Conservation (phyloP, 306 rosid species). For the Boehmeria nivea region DNA sequence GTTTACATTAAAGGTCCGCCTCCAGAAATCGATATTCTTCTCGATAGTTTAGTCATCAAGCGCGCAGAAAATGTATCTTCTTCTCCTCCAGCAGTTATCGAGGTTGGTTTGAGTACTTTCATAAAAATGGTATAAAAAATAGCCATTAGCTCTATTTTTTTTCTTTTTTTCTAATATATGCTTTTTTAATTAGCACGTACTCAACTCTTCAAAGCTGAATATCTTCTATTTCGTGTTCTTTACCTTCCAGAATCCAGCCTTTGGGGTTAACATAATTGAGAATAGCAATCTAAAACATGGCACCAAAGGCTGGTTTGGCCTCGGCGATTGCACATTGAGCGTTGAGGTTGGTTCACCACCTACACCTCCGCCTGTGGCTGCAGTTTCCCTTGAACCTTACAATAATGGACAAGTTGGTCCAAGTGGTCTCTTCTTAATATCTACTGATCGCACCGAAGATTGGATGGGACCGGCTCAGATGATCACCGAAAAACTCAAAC, state of each 20-base stretch:
- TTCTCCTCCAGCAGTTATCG: too few species aligned
- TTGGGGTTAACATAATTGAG: conserved; percentile 67
- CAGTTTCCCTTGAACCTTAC: conserved; percentile 69
- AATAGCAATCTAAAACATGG: conserved; percentile 62
- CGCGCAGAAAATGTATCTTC: too few species aligned
- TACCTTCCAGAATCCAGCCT: too few species aligned
- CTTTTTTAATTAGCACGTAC: too few species aligned
- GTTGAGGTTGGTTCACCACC: conserved; percentile 68
- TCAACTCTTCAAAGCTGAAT: too few species aligned
- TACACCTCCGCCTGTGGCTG: conserved; percentile 80
- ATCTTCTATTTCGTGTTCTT: too few species aligned
- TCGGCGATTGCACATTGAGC: conserved; percentile 64
- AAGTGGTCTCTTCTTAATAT: conserved; percentile 59
- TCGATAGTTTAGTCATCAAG: too few species aligned
- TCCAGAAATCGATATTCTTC: too few species aligned
- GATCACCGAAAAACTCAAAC: conserved; percentile 61
- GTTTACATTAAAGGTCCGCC: too few species aligned
- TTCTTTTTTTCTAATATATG: conserved; percentile 15
- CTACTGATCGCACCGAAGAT: conserved; percentile 72
- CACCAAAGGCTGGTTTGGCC: conserved; percentile 71
- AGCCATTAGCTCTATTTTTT: too few species aligned
- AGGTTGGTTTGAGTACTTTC: too few species aligned
- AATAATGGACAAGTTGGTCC: conserved; percentile 29
- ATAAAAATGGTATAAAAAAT: too few species aligned
- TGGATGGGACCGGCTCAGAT: conserved; percentile 94